A percentile compares a stretch with the other conserved stretches of the same genome.
These are phyloP conservation scores for Scedosporium boydii DNA, from an alignment of 2,329 filamentous ascomycete species.

Conservation along the genomic window DNA sequence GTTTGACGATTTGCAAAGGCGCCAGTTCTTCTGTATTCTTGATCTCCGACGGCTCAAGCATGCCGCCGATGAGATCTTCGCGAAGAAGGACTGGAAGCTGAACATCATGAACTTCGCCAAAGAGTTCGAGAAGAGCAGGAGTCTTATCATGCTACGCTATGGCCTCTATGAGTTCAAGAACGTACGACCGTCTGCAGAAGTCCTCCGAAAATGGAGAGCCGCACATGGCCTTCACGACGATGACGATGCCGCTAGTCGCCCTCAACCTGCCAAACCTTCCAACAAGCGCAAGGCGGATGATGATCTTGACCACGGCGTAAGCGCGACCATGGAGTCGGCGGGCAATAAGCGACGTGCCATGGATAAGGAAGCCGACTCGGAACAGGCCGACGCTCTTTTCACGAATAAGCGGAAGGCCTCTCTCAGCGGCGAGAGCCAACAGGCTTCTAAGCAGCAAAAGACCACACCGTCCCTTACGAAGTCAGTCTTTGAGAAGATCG, in stretches of 20 bases:
- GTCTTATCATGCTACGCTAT: conserved; percentile 51
- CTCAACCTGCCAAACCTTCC: conserved; percentile 23
- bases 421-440: conserved; percentile 29
- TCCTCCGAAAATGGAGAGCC: conserved; percentile 48
- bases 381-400: conserved; percentile 20
- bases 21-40: conserved; percentile 55
- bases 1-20: conserved; percentile 48
- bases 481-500: conserved; percentile 47
- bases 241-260: conserved; percentile 17
- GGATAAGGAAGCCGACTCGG: conserved; percentile 22
- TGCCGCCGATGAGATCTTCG: conserved; percentile 50
- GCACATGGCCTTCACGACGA: conserved; percentile 43
- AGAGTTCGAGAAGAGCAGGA: conserved; percentile 55
- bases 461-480: conserved; percentile 41
- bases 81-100: conserved; percentile 52
- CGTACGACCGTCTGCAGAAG: conserved; percentile 47
- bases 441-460: conserved; percentile 42
- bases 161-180: conserved; percentile 56
- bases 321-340: conserved; percentile 22
- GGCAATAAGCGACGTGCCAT: conserved; percentile 36
- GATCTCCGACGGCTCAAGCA: conserved; percentile 53
- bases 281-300: conserved; percentile 49
- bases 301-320: conserved; percentile 30
- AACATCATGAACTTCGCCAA: conserved; percentile 55
- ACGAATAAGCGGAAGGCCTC: conserved; percentile 47